Evolutionary conservation across 192 early-diverging fungal genomes (phyloP).

Genomic region (Podila minutissima): DNA sequence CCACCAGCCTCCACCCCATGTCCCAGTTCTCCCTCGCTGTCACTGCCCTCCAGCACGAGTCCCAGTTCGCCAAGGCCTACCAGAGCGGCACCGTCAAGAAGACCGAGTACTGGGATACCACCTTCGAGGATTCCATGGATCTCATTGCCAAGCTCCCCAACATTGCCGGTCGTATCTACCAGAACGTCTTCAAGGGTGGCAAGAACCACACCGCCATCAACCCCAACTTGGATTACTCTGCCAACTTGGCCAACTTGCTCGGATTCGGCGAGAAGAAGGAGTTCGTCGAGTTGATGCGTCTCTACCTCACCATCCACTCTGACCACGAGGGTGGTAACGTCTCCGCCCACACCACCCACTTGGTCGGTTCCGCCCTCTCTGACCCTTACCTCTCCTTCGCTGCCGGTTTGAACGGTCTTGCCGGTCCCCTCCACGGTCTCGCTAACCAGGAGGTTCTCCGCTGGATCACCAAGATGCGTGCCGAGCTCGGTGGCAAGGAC

Average conservation of each 20-base stretch:
- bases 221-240: conserved; percentile 87
- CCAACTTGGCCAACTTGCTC: conserved; percentile 94
- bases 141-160: conserved; percentile 96
- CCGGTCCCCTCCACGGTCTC: conserved; percentile 98
- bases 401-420: conserved; percentile 96
- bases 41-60: conserved; percentile 97
- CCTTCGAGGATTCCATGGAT: conserved; percentile 96
- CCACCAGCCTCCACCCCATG: conserved; percentile 99
- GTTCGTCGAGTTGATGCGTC: conserved; percentile 96
- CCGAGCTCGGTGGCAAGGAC: conserved; percentile 82
- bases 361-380: conserved; percentile 56
- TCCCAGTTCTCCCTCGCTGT: conserved; percentile 97
- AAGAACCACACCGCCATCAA: conserved; percentile 90
- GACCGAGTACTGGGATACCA: conserved; percentile 94
- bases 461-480: conserved; percentile 94
- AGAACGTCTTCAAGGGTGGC: conserved; percentile 97
- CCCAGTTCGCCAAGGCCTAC: conserved; percentile 97
- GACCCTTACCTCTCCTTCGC: conserved; percentile 99
- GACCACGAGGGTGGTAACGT: conserved; percentile 99
- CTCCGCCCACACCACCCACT: conserved; percentile 93
- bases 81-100: conserved; percentile 86
- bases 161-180: conserved; percentile 96
- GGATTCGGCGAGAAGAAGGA: conserved; percentile 86
- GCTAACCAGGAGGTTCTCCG: conserved; percentile 99
- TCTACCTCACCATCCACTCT: conserved; percentile 98